Conservation (phyloP, 306 rosid species). For the Abrus pulchellus region DNA sequence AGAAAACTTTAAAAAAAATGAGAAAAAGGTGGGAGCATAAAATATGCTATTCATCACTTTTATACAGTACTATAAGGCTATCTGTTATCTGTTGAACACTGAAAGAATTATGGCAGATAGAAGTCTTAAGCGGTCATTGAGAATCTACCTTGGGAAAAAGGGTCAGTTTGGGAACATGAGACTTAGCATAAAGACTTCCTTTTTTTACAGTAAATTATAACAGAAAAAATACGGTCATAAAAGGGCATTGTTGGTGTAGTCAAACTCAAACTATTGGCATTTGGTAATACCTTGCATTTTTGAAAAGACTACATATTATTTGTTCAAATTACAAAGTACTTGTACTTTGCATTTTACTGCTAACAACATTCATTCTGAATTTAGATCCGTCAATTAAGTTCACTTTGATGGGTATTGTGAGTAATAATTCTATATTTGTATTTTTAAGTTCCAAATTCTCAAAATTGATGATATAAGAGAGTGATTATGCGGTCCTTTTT, state of each 20-base stretch:
- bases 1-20: not conserved
- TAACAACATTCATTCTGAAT: too few relatives aligned
- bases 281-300: too few relatives aligned
- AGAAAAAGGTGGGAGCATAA: constrained; percentile 35
- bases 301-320: too few relatives aligned
- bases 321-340: too few relatives aligned
- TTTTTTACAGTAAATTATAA: constrained; percentile 29
- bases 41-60: constrained; percentile 46
- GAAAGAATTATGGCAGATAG: constrained; percentile 49
- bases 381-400: not conserved
- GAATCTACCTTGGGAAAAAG: constrained; percentile 51
- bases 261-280: too few relatives aligned
- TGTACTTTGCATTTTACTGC: too few relatives aligned
- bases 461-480: not conserved
- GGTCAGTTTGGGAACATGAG: constrained; percentile 41
- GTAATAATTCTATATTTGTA: constrained; percentile 4
- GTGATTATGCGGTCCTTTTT: too few relatives aligned
- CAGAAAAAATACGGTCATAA: not conserved
- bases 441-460: constrained; percentile 16
- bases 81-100: constrained; percentile 50
- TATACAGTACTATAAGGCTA: constrained; percentile 42
- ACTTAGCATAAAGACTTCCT: constrained; percentile 4
- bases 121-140: constrained; percentile 44
- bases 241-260: too few relatives aligned
- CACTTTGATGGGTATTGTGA: constrained; percentile 17